Evolutionary conservation across 1,284 basidiomycete genomes (phyloP), one percentile per base, ranked within the genome.

Genomic region (Kalmanozyma brasiliensis): DNA sequence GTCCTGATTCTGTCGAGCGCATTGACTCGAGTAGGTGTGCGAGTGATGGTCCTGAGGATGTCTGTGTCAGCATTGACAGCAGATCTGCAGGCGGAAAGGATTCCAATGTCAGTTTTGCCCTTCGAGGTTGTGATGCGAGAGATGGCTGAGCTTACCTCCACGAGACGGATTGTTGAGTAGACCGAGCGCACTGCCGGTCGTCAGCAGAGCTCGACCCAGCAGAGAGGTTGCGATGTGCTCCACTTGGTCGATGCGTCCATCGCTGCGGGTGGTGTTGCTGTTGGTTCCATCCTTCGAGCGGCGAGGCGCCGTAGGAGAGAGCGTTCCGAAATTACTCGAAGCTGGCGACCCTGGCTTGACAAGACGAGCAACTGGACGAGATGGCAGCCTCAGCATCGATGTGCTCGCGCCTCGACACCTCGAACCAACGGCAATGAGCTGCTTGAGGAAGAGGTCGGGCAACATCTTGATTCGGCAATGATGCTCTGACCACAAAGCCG

Each of bases 101-200:
- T 8, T 4, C 16, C 8, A 1, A 11, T 8, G 42, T 38, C 17
- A 38, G 40, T 17, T n/a, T n/a, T n/a, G n/a, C n/a, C n/a, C n/a
- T n/a, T n/a, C n/a, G n/a, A n/a, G n/a, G n/a, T n/a, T n/a, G n/a
- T n/a, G n/a, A n/a, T n/a, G n/a, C n/a, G n/a, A n/a, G n/a, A n/a
- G n/a, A n/a, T n/a, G n/a, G n/a, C n/a, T n/a, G 0, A 32, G 83
- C 90, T 83, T 76, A 92, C 93, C 94, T 74, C 89, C 93, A 77
- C 95, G 86, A 38, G 89, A 86, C 17, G 94, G 93, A 81, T 96
- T 88, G 41, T 87, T 84, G 14, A 98, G 85, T 8, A 93, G 89
- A 84, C 92, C 89, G 40, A 94, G 81, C 0, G 91, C 93, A 20
- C 91, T 91, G 5, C 95, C 95, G 11, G 89, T 87, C 6, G 93